These are phyloP conservation scores for Podospora appendiculata DNA, from an alignment of 495 filamentous ascomycete species.

Conservation along the genomic window DNA sequence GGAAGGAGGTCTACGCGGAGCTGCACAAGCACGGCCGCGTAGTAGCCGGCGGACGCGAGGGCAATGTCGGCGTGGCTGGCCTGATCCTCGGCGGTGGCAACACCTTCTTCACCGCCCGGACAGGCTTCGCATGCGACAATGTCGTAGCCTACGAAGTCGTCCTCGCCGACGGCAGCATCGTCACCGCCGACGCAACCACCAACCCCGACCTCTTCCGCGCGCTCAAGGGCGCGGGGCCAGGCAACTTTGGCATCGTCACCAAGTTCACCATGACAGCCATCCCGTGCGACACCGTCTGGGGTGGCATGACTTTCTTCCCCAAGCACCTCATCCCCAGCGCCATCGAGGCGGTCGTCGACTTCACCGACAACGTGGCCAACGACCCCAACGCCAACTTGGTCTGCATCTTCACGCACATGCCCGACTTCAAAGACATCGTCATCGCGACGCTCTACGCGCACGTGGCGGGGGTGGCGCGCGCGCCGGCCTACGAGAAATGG, in stretches of 20 bases:
- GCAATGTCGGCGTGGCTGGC: conserved; percentile 49
- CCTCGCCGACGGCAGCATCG: conserved; percentile 24
- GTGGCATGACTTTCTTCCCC: conserved; percentile 6
- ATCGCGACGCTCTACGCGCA: conserved; percentile 15
- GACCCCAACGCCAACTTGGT: conserved; percentile 9
- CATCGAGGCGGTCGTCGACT: conserved; percentile 2
- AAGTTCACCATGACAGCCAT: conserved; percentile 24
- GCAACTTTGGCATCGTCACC: conserved; percentile 58
- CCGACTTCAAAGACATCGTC: conserved; percentile 9
- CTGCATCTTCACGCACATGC: conserved; percentile 9
- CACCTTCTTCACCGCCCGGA: conserved; percentile 36
- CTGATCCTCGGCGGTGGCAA: conserved; percentile 48
- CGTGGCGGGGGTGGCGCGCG: conserved; percentile 9
- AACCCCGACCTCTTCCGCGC: conserved; percentile 42
- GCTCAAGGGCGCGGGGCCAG: conserved; percentile 47
- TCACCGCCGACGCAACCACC: conserved; percentile 21
- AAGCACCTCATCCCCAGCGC: conserved; percentile 1
- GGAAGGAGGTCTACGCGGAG: conserved; percentile 44
- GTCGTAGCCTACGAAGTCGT: conserved; percentile 46
- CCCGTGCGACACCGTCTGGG: conserved; percentile 9
- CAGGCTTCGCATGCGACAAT: conserved; percentile 45
- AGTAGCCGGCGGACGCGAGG: conserved; percentile 45
- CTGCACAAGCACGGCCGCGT: conserved; percentile 35
- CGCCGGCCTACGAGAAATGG: conserved; percentile 12
- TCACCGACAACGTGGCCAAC: conserved; percentile 22